Base-by-base conservation (phyloP, 2,329 filamentous ascomycete species). In the Colletotrichum zoysiae region DNA sequence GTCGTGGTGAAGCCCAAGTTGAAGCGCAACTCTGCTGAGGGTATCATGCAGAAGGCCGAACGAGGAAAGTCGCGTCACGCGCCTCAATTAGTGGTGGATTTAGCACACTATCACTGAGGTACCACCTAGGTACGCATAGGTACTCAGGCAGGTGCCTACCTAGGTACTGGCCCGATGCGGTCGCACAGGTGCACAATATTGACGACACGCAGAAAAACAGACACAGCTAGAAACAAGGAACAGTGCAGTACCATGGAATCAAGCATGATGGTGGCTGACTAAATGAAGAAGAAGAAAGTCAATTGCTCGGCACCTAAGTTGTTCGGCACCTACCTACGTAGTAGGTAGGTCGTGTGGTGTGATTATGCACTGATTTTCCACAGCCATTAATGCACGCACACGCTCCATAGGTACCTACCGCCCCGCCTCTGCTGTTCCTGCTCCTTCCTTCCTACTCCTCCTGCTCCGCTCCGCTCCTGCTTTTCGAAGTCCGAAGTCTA, bases 61-160 rank as follows among this genome's bases (percentile, higher is more conserved):
- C 44, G 12, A 40, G 38, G 40, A 42, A 69, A 60, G 55, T 64
- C 65, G 70, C 70, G 70, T 72, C 55, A 60, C 70, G 60, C 70
- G 70, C 69, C 65, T 55, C n/a, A 44, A 62, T 51, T 51, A 50
- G 48, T 55, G 38, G 42, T 51, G 58, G 26, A 23, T 18, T 42
- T 51, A 51, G 50, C 50, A 23, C 50, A 26, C 50, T 51, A 5
- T 5, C 35, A 38, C 35, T 2, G 11, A 38, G 35, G 35, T 35
- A 35, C 35, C 35, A 35, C 35, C 35, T 35, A n/a, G n/a, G n/a
- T n/a, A 35, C 7, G 9, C 9, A 30, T 30, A 26, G 26, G 26
- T 26, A 5, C 30, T 35, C 33, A 7, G 33, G 5, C 33, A 35
- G 6, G 33, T 35, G n/a, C n/a, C n/a, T n/a, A n/a, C n/a, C n/a